phyloP scores from a whole-genome alignment of 1,139 yeast species.

The Zygoascus meyerae region DNA sequence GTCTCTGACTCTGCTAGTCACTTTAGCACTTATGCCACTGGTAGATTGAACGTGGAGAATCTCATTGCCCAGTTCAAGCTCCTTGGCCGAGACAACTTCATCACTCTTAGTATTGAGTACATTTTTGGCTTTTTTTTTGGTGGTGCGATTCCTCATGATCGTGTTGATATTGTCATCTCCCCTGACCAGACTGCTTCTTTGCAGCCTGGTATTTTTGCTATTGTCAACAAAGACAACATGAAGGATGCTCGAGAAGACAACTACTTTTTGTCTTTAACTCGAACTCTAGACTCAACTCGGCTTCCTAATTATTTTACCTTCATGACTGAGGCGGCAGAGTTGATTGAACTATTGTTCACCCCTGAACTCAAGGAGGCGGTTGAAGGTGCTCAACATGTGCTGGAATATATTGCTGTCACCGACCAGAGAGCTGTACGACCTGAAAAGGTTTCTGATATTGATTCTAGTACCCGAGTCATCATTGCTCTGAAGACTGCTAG shows the following conservation, averaged over 20 bases:
- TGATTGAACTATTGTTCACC: constrained; percentile 59
- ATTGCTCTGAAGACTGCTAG: constrained; percentile 48
- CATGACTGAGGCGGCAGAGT: constrained; percentile 84
- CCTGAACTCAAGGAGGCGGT: constrained; percentile 49
- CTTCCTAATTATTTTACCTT: constrained; percentile 72
- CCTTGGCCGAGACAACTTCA: constrained; percentile 74
- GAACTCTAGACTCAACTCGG: constrained; percentile 62
- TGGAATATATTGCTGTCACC: constrained; percentile 70
- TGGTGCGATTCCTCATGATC: constrained; percentile 44
- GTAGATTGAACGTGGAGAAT: constrained; percentile 69
- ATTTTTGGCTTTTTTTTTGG: constrained; percentile 49
- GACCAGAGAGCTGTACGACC: constrained; percentile 78
- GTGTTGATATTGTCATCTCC: constrained; percentile 47
- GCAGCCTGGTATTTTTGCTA: constrained; percentile 67
- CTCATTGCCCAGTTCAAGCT: constrained; percentile 58
- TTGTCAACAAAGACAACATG: constrained; percentile 85
- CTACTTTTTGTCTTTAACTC: constrained; percentile 80
- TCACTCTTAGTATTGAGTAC: constrained; percentile 56
- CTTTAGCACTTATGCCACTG: constrained; percentile 79
- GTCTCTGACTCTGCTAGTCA: constrained; percentile 67
- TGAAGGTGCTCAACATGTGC: constrained; percentile 44
- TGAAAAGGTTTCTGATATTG: constrained; percentile 39
- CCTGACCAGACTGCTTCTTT: constrained; percentile 48
- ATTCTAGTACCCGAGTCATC: constrained; percentile 51
- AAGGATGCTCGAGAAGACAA: constrained; percentile 65